phyloP scores from a whole-genome alignment of 352 stramenopile species.

The Globisporangium acanthophoron region DNA sequence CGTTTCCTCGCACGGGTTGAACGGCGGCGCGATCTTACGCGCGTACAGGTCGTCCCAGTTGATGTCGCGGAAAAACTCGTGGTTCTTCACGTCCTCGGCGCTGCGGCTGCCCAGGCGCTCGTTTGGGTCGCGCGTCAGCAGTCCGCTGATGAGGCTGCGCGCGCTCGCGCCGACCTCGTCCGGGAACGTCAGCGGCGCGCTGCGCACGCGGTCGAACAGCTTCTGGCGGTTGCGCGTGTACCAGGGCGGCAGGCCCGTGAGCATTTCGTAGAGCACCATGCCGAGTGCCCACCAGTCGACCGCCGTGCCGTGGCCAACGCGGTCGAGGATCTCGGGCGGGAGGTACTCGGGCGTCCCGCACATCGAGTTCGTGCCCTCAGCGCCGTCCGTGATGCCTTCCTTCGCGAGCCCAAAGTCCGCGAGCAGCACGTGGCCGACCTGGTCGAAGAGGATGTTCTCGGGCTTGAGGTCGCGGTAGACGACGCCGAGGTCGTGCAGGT shows the following conservation, averaged over 20 bases:
- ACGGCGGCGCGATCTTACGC: constrained; percentile 77
- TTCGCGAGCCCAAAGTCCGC: constrained; percentile 88
- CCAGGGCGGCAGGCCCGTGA: constrained; percentile 89
- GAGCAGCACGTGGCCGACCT: constrained; percentile 64
- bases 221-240: constrained; percentile 93
- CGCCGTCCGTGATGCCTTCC: constrained; percentile 78
- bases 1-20: constrained; percentile 74
- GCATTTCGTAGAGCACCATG: constrained; percentile 93
- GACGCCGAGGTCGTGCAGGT: constrained; percentile 86
- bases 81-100: constrained; percentile 81
- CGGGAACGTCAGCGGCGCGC: constrained; percentile 85
- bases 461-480: constrained; percentile 88
- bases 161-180: constrained; percentile 71
- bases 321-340: constrained; percentile 88
- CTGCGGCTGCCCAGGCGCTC: constrained; percentile 71
- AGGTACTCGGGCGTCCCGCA: constrained; percentile 92
- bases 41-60: constrained; percentile 83
- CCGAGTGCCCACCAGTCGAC: constrained; percentile 93
- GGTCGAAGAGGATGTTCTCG: constrained; percentile 86
- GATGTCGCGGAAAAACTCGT: constrained; percentile 79
- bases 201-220: constrained; percentile 88
- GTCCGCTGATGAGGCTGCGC: constrained; percentile 72
- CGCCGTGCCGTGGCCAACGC: constrained; percentile 84
- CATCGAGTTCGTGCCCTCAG: constrained; percentile 85
- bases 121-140: constrained; percentile 79